Conservation (phyloP, 768 basidiomycete species). For the Mycena rosella region DNA sequence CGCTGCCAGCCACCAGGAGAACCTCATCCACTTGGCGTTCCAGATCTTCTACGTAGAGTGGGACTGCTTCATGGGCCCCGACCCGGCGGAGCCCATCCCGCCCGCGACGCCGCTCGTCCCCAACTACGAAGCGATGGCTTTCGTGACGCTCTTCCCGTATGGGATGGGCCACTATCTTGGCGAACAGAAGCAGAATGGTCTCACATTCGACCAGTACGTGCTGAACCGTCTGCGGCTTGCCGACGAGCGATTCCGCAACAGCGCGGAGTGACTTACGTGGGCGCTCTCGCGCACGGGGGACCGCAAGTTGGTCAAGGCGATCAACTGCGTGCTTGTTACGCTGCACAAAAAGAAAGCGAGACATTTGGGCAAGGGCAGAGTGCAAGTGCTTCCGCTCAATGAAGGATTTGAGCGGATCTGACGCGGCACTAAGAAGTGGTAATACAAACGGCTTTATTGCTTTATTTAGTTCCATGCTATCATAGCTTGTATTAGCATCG, state of each 20-base stretch:
- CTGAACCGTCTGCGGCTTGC: background rate
- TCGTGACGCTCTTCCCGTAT: background rate
- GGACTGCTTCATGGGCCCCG: constrained; percentile 15
- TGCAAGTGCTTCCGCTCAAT: background rate
- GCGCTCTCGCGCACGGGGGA: constrained; percentile 14
- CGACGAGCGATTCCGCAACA: constrained; percentile 7
- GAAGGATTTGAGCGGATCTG: background rate
- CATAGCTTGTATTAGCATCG: too few relatives aligned
- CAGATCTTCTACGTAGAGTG: constrained; percentile 16
- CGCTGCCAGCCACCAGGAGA: too few relatives aligned
- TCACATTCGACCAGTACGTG: constrained; percentile 8
- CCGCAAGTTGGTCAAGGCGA: background rate
- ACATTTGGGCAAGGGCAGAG: background rate
- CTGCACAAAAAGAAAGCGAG: background rate
- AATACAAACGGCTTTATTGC: too few relatives aligned
- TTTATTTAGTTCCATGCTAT: too few relatives aligned
- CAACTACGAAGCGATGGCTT: background rate
- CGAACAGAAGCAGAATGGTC: background rate
- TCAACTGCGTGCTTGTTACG: background rate
- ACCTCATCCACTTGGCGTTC: background rate
- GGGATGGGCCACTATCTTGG: constrained; percentile 2
- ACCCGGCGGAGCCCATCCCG: background rate
- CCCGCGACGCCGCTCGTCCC: background rate
- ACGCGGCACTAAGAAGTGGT: background rate
- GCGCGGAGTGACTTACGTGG: background rate